Evolutionary conservation across 306 rosid species (phyloP), one percentile per base, ranked within the genome.

Genomic region (Vicia villosa): DNA sequence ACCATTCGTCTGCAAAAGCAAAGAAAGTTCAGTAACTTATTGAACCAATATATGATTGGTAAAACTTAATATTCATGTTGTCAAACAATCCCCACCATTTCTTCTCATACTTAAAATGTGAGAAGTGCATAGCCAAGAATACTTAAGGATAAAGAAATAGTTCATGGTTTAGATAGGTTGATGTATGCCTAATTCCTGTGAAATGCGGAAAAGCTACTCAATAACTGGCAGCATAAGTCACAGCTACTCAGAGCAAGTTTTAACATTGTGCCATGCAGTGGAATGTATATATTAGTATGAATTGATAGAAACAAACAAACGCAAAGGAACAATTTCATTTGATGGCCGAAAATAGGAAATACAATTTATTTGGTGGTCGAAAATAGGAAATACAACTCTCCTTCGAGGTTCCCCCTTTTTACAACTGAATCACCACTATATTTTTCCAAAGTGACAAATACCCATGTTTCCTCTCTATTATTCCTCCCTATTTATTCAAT

Each of bases 1-100:
- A 45, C 82, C 92, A 56, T 82, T 89, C 83, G 87, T 69, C 98
- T 94, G 88, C n/a, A 74, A 37, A 74, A 63, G 71, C 70, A 69
- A 49, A 15, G 61, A 4, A 74, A 73, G n/a, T 50, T 46, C 47
- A 43, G 72, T 24, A 28, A 66, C 49, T 60, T 60, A 61, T 52
- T 38, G 49, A 62, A 68, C 75, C 47, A 26, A 32, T 21, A 66
- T 8, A 13, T 0, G 8, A 20, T 15, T 13, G 24, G 15, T 45
- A 68, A 26, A 63, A 15, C 34, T 42, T 37, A 17, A 55, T 60
- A 10, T 3, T 17, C 21, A 13, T 19, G 34, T 59, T 24, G 54
- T 46, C 12, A 62, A 61, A 37, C 38, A 38, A 67, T 42, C 45
- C 28, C 37, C 24, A 15, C 37, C 62, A 22, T 59, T 49, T 37